Conservation (phyloP, 768 basidiomycete genomes). For the Naganishia kalamii region DNA sequence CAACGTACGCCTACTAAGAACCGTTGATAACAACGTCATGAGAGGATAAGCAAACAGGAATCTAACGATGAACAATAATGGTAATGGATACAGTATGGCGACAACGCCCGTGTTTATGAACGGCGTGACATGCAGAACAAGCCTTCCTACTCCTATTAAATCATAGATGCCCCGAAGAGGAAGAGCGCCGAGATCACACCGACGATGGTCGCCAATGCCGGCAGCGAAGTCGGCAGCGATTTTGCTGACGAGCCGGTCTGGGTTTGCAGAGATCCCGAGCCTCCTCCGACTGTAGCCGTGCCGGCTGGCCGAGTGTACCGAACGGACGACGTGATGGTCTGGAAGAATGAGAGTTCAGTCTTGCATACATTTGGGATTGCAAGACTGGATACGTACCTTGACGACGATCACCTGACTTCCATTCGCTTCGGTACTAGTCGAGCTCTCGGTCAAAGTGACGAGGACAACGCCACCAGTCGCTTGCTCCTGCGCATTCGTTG, state of each 20-base stretch:
- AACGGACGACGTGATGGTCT: slow-evolving; percentile 21
- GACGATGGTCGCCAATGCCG: not conserved
- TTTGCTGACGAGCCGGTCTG: not conserved
- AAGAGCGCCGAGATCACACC: slow-evolving; percentile 2
- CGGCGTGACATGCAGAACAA: not conserved
- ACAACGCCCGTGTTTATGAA: not conserved
- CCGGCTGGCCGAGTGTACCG: slow-evolving; percentile 19
- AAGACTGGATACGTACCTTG: not conserved
- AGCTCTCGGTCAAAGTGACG: slow-evolving; percentile 15
- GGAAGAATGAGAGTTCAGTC: not conserved
- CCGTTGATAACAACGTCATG: too few species aligned
- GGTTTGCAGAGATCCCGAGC: slow-evolving; percentile 1
- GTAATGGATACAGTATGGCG: not conserved
- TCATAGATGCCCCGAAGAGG: not conserved
- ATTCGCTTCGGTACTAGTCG: slow-evolving; percentile 12
- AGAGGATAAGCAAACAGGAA: too few species aligned
- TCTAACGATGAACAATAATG: too few species aligned
- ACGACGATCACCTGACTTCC: slow-evolving; percentile 17
- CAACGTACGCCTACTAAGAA: too few species aligned
- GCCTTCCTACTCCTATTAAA: not conserved
- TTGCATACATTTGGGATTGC: not conserved
- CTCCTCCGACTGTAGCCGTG: not conserved
- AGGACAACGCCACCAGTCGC: slow-evolving; percentile 18
- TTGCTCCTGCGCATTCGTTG: slow-evolving; percentile 5
- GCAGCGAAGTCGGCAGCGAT: not conserved